These are phyloP conservation scores for Aureobasidium subglaciale DNA, from an alignment of 2,329 filamentous ascomycete species.

Conservation along the genomic window DNA sequence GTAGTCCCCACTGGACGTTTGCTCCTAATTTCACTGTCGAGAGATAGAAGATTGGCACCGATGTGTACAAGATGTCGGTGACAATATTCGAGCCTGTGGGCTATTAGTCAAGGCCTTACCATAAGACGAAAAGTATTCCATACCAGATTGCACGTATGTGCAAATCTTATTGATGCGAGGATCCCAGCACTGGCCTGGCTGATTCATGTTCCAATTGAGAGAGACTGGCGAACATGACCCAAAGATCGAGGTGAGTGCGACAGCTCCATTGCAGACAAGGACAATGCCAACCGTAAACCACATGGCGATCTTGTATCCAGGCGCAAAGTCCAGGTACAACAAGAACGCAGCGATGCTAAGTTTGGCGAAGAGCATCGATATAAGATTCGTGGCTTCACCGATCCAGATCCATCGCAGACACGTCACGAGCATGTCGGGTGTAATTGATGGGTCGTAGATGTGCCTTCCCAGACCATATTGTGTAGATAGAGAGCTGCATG, in stretches of 20 bases:
- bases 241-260: slow-evolving; percentile 14
- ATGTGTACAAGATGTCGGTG: slow-evolving; percentile 16
- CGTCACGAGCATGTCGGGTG: background rate
- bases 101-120: background rate
- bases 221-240: slow-evolving; percentile 13
- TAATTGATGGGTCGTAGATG: slow-evolving; percentile 14
- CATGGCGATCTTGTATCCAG: slow-evolving; percentile 16
- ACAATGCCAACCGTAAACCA: slow-evolving; percentile 15
- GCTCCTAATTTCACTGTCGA: slow-evolving; percentile 16
- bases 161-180: slow-evolving; percentile 9
- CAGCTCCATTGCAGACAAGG: slow-evolving; percentile 12
- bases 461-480: slow-evolving; percentile 16
- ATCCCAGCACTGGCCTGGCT: slow-evolving; percentile 16
- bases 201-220: slow-evolving; percentile 14
- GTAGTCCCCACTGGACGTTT: slow-evolving; percentile 16
- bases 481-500: slow-evolving; percentile 5
- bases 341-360: slow-evolving; percentile 17
- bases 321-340: slow-evolving; percentile 15
- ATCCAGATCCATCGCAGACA: slow-evolving; percentile 14
- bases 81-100: slow-evolving; percentile 15
- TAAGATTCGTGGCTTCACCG: slow-evolving; percentile 14
- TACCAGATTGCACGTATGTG: slow-evolving; percentile 13
- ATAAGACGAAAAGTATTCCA: background rate
- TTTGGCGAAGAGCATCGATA: slow-evolving; percentile 17
- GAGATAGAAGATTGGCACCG: slow-evolving; percentile 16